A percentile compares a stretch with the other conserved stretches of the same genome.
Evolutionary conservation across 768 basidiomycete species (phyloP).

Genomic region (Lactifluus pinguis): DNA sequence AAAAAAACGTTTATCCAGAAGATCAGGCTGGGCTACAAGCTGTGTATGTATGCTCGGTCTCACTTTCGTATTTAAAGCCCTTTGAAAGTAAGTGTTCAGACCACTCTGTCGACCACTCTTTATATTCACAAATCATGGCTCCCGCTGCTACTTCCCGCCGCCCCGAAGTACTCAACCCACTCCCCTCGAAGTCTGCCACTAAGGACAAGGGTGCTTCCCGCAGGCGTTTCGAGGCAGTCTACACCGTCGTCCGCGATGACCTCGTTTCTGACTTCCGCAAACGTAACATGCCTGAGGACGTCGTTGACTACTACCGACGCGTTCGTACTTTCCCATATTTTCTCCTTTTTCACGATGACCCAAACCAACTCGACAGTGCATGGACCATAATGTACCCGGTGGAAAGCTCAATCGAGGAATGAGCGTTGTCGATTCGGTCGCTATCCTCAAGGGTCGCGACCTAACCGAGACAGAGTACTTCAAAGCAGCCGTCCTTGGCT

Average conservation of each 20-base stretch:
- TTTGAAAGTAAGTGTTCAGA: no score
- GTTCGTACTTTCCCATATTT: constrained; percentile 35
- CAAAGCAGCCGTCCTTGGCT: constrained; percentile 82
- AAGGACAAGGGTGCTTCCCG: constrained; percentile 29
- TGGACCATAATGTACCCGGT: constrained; percentile 92
- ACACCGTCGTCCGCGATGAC: constrained; percentile 64
- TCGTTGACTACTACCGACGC: constrained; percentile 73
- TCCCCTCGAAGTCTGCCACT: neutral
- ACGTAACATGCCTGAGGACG: constrained; percentile 78
- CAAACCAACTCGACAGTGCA: constrained; percentile 40
- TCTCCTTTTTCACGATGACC: neutral
- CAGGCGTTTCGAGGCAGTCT: constrained; percentile 64
- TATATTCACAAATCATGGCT: neutral
- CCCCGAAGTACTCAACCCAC: neutral
- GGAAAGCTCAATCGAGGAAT: constrained; percentile 97
- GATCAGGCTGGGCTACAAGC: no score
- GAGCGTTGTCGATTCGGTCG: constrained; percentile 87
- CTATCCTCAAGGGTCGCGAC: constrained; percentile 68
- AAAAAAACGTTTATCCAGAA: no score
- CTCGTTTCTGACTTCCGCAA: constrained; percentile 56
- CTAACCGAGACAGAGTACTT: constrained; percentile 81
- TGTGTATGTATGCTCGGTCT: no score
- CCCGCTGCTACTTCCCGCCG: constrained; percentile 6
- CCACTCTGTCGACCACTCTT: no score
- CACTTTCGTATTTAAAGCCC: no score